Evolutionary conservation across 257 asterid genomes (phyloP).

Genomic region (Fraxinus anomala): DNA sequence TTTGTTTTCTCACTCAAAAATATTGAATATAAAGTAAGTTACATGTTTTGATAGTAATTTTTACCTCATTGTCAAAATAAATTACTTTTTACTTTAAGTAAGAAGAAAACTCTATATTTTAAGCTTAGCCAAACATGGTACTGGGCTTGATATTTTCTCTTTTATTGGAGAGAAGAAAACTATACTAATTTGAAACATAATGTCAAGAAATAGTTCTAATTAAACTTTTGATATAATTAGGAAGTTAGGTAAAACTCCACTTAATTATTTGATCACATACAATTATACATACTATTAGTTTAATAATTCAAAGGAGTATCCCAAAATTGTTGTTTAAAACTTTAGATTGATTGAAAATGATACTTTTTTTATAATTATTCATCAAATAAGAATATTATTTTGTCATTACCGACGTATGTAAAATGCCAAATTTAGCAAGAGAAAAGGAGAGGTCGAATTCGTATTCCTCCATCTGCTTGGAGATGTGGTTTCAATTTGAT

Average conservation of each 20-base stretch:
- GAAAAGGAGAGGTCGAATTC: too few species aligned
- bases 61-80: not conserved
- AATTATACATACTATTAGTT: not conserved
- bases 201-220: not conserved
- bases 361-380: too few species aligned
- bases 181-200: not conserved
- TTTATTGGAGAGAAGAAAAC: not conserved
- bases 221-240: not conserved
- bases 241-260: slow-evolving; percentile 4
- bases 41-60: not conserved
- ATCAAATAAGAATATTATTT: too few species aligned
- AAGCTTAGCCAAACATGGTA: not conserved
- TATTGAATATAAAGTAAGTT: not conserved
- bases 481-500: too few species aligned
- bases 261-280: not conserved
- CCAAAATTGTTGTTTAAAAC: not conserved
- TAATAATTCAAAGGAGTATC: not conserved
- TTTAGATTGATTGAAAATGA: not conserved
- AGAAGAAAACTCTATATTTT: not conserved
- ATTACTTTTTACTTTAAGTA: not conserved
- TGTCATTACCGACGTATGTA: too few species aligned
- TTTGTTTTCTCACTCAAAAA: too few species aligned
- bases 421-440: too few species aligned
- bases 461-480: too few species aligned
- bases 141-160: not conserved